Percentiles rank a stretch among this genome's conserved stretches.
Evolutionary conservation across 192 early-diverging fungal species (phyloP).

Genomic region (Allomyces arbusculus): DNA sequence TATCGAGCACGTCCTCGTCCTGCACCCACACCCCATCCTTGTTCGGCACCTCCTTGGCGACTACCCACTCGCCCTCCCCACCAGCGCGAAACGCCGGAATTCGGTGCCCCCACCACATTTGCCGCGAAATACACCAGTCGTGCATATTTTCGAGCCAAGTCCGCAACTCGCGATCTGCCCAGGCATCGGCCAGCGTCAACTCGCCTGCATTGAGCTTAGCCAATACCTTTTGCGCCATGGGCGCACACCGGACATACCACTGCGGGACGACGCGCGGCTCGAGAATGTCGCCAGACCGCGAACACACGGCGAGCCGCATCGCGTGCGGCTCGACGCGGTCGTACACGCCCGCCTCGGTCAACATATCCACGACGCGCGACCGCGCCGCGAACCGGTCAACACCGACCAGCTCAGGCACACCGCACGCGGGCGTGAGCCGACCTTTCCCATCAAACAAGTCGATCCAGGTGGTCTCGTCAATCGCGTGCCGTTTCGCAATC

Average conservation of each 20-base stretch:
- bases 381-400: conserved; percentile 19
- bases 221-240: too few relatives aligned
- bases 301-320: conserved; percentile 48
- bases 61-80: conserved; percentile 29
- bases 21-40: conserved; percentile 29
- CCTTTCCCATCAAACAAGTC: conserved; percentile 38
- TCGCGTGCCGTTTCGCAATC: conserved; percentile 55
- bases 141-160: conserved; percentile 36
- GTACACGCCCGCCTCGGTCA: conserved; percentile 49
- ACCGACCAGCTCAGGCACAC: background rate
- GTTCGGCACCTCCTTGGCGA: conserved; percentile 13
- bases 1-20: conserved; percentile 88
- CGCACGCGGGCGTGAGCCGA: background rate
- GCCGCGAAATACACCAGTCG: conserved; percentile 95
- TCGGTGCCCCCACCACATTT: conserved; percentile 96
- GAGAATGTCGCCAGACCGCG: conserved; percentile 79
- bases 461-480: conserved; percentile 16
- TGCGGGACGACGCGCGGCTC: conserved; percentile 91
- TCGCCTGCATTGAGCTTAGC: too few relatives aligned
- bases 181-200: too few relatives aligned
- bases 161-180: background rate
- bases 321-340: conserved; percentile 52
- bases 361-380: conserved; percentile 34
- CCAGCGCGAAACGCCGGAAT: conserved; percentile 59
- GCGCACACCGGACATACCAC: conserved; percentile 54